These are phyloP conservation scores for Sparassis latifolia DNA, from an alignment of 1,284 basidiomycete species.

Conservation along the genomic window DNA sequence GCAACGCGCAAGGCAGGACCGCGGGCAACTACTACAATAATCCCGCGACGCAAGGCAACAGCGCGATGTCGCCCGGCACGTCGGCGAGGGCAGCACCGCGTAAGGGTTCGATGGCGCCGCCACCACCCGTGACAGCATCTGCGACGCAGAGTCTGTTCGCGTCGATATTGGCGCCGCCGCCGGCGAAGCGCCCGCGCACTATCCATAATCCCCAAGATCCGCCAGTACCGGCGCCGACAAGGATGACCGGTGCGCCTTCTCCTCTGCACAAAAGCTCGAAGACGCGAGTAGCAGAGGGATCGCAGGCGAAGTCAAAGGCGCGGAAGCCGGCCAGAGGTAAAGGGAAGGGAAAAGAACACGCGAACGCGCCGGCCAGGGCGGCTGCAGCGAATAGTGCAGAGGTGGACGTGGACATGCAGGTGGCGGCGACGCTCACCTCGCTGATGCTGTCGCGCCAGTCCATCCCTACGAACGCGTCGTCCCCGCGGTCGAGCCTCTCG, in stretches of 20 bases:
- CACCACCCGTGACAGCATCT: conserved; percentile 36
- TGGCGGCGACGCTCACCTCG: conserved; percentile 70
- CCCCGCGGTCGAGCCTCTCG: conserved; percentile 65
- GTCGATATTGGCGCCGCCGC: conserved; percentile 68
- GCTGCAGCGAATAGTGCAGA: conserved; percentile 25
- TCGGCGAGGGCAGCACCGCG: conserved; percentile 26
- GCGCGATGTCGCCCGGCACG: conserved; percentile 15
- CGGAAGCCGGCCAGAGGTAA: conserved; percentile 33
- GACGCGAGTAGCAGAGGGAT: conserved; percentile 26
- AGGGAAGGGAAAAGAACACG: conserved; percentile 42
- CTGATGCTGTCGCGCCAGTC: conserved; percentile 59
- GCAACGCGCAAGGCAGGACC: conserved; percentile 41
- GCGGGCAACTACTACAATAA: conserved; percentile 39
- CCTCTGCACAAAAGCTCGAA: conserved; percentile 20
- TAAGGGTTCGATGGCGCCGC: conserved; percentile 41
- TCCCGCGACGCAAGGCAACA: conserved; percentile 38
- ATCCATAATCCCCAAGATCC: conserved; percentile 67
- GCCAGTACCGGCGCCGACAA: conserved; percentile 49
- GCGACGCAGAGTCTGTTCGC: conserved; percentile 57
- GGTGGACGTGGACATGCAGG: conserved; percentile 69
- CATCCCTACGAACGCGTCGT: conserved; percentile 47
- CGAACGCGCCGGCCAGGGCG: conserved; percentile 19
- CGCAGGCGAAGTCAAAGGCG: conserved; percentile 24
- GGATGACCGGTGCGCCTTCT: conserved; percentile 17
- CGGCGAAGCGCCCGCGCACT: conserved; percentile 64